Conservation (phyloP, 495 filamentous ascomycete species). For the Mycothermus thermophilus region DNA sequence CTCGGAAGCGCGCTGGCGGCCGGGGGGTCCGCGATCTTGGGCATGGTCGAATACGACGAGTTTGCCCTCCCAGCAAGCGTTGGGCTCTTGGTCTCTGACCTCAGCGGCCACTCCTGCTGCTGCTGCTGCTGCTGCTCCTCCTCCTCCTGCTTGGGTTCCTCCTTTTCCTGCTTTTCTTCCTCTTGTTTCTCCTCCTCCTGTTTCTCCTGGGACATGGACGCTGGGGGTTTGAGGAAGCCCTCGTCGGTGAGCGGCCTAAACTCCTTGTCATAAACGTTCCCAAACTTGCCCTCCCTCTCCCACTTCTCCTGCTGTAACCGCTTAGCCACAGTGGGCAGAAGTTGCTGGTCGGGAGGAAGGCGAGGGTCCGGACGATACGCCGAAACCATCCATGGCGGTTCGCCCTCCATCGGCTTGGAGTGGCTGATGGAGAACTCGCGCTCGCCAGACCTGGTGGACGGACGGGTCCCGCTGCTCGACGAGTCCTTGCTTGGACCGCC, state of each 20-base stretch:
- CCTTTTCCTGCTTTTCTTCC: conserved; percentile 22
- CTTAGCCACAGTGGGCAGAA: conserved; percentile 86
- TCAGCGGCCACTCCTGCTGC: conserved; percentile 30
- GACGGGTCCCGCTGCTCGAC: conserved; percentile 39
- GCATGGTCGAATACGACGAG: conserved; percentile 45
- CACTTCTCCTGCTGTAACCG: conserved; percentile 87
- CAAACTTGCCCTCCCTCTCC: conserved; percentile 78
- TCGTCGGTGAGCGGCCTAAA: conserved; percentile 61
- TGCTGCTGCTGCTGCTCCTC: neutral
- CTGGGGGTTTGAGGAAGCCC: conserved; percentile 33
- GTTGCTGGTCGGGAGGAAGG: conserved; percentile 85
- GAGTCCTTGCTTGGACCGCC: conserved; percentile 37
- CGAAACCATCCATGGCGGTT: conserved; percentile 85
- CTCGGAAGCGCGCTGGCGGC: conserved; percentile 25
- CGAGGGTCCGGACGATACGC: conserved; percentile 95
- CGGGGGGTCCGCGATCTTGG: conserved; percentile 36
- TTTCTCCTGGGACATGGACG: conserved; percentile 14
- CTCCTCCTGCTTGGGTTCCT: too few species aligned
- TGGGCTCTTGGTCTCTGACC: conserved; percentile 31
- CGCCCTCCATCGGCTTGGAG: conserved; percentile 72
- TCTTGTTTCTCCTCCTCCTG: conserved; percentile 22
- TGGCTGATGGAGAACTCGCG: conserved; percentile 29
- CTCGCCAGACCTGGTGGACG: conserved; percentile 38
- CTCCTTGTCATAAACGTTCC: conserved; percentile 67
- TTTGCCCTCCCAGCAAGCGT: conserved; percentile 29